phyloP scores from a whole-genome alignment of 441 rosid species.

The Pelargonium citronellum region DNA sequence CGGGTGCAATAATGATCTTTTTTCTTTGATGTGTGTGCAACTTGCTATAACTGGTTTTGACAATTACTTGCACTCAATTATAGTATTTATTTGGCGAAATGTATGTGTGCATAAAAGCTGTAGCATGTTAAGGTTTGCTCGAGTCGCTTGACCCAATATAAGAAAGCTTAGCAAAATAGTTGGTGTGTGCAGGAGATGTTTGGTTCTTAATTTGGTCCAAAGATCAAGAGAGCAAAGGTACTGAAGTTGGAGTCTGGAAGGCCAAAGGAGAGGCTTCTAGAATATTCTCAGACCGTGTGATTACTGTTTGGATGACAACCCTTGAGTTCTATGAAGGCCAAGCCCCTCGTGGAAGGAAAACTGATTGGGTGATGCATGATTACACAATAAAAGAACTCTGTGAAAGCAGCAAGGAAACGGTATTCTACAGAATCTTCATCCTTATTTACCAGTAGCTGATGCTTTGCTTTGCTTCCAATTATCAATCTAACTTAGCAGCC shows the following conservation, averaged over 20 bases:
- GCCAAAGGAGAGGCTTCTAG: conserved; percentile 34
- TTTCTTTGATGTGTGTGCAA: too few species aligned
- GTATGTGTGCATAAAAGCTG: not conserved
- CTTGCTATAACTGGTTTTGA: too few species aligned
- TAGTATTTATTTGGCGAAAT: not conserved
- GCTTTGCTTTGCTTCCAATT: conserved; percentile 19
- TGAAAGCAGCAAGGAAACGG: conserved; percentile 33
- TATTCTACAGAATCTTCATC: conserved; percentile 17
- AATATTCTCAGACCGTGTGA: conserved; percentile 27
- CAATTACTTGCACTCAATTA: too few species aligned
- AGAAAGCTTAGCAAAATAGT: conserved; percentile 2
- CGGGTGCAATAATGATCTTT: too few species aligned
- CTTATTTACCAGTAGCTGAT: not conserved
- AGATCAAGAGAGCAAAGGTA: conserved; percentile 15
- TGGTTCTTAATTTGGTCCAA: conserved; percentile 39
- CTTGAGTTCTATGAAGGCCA: conserved; percentile 31
- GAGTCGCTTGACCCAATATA: not conserved
- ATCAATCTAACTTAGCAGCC: conserved; percentile 23
- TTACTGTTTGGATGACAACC: conserved; percentile 47
- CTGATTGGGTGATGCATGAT: conserved; percentile 47
- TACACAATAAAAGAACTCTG: conserved; percentile 30
- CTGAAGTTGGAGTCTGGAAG: conserved; percentile 39
- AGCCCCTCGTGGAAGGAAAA: conserved; percentile 26
- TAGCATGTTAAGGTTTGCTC: not conserved
- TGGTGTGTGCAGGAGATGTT: conserved; percentile 26